Base-by-base conservation (phyloP, 129 eudicot species). In the Tanacetum coccineum region DNA sequence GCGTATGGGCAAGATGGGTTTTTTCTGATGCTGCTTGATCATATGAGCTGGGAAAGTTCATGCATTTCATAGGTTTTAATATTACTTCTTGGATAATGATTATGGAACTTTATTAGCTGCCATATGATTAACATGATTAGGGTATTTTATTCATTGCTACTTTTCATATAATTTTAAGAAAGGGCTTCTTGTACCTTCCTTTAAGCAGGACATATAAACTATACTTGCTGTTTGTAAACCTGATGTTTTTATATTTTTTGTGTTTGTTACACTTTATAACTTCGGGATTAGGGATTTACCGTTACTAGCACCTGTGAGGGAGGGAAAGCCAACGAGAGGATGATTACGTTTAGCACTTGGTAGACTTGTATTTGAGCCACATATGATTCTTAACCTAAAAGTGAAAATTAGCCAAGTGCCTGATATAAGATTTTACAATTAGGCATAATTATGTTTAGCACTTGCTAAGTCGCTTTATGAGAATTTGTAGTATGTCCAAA, bases 51-150 rank as follows among this genome's bases (percentile, higher is more conserved):
- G 65, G 55, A 73, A 73, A 53, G 78, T 73, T 64, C 12, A n/a
- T 54, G 70, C 21, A 64, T 11, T 42, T 25, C 42, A 2, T 44
- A 54, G 25, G 63, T 13, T 56, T 56, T 28, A 47, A 44, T 59
- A 49, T 45, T 65, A 50, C 20, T 56, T 55, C 39, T 64, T 74
- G 58, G 30, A 4, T 59, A 65, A 74, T 54, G 51, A 40, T 75
- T 68, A 75, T 8, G 44, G 14, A 51, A 54, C 75, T 68, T 76
- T 68, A 61, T 68, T 68, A 75, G 70, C 75, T 75, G 75, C 64
- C 80, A 68, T 68, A 68, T 68, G 80, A 75, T 75, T 26, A 61
- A 60, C 62, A 68, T 68, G 80, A 75, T 68, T 44, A 61, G 50
- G 70, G 22, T 54, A 21, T 69, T 51, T 59, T 59, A 48, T 52